Percentiles rank a stretch among this genome's conserved stretches.
phyloP scores from a whole-genome alignment of 352 stramenopile species.

The Globisporangium orthogonon region DNA sequence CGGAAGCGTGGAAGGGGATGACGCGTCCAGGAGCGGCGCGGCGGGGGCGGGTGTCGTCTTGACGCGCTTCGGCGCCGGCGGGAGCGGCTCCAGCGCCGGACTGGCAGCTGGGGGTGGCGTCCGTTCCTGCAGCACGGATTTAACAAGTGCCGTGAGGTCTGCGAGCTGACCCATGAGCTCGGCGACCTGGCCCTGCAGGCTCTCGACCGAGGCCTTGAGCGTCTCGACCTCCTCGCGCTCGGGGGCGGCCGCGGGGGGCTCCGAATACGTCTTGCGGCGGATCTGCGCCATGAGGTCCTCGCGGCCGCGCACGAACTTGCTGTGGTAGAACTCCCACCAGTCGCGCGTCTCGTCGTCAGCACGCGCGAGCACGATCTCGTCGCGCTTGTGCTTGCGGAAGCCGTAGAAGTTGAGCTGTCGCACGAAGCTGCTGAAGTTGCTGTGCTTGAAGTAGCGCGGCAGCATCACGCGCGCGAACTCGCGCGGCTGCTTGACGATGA shows the following conservation, averaged over 20 bases:
- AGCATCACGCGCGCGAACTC: slow-evolving; percentile 90
- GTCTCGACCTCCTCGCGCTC: slow-evolving; percentile 76
- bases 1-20: background rate
- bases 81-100: slow-evolving; percentile 8
- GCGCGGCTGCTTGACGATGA: slow-evolving; percentile 90
- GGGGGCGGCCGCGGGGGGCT: slow-evolving; percentile 41
- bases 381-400: slow-evolving; percentile 91
- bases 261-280: slow-evolving; percentile 83
- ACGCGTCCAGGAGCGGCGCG: slow-evolving; percentile 1
- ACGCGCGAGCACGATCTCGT: slow-evolving; percentile 79
- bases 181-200: slow-evolving; percentile 62
- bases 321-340: slow-evolving; percentile 91
- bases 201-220: slow-evolving; percentile 68
- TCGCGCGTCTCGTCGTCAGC: slow-evolving; percentile 76
- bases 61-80: slow-evolving; percentile 33
- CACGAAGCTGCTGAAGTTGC: slow-evolving; percentile 93
- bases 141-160: slow-evolving; percentile 66
- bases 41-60: slow-evolving; percentile 10
- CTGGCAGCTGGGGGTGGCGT: slow-evolving; percentile 1
- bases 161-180: slow-evolving; percentile 75
- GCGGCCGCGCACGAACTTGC: slow-evolving; percentile 85
- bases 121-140: slow-evolving; percentile 65
- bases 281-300: slow-evolving; percentile 86
- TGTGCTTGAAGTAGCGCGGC: slow-evolving; percentile 93
- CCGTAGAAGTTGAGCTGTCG: slow-evolving; percentile 93